Conservation (phyloP, 495 filamentous ascomycete genomes). For the Lasiosphaeriaceae sp. region DNA sequence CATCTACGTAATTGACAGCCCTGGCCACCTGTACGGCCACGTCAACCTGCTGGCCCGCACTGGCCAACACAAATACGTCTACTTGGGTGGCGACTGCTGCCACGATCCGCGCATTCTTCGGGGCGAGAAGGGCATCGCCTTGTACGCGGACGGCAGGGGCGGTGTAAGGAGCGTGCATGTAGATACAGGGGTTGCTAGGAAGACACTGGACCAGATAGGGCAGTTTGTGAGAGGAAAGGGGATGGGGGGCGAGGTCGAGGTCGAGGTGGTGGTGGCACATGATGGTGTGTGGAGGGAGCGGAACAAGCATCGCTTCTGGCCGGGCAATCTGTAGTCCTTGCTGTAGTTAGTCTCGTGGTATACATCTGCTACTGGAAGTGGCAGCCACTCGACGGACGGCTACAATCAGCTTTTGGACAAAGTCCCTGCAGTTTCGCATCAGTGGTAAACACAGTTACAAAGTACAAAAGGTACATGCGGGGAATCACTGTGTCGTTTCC, state of each 20-base stretch:
- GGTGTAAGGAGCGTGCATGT: slow-evolving; percentile 40
- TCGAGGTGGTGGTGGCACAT: slow-evolving; percentile 46
- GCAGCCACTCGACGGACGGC: no score
- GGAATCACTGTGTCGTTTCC: no score
- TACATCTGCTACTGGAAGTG: no score
- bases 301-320: slow-evolving; percentile 33
- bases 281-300: slow-evolving; percentile 40
- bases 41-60: slow-evolving; percentile 42
- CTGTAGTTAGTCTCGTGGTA: no score
- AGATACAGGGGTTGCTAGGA: slow-evolving; percentile 28
- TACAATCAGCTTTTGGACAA: no score
- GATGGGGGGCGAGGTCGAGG: slow-evolving; percentile 4
- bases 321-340: slow-evolving; percentile 18
- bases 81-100: slow-evolving; percentile 46
- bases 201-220: slow-evolving; percentile 31
- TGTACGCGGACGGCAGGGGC: slow-evolving; percentile 35
- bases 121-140: slow-evolving; percentile 39
- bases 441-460: no score
- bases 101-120: slow-evolving; percentile 42
- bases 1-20: slow-evolving; percentile 39
- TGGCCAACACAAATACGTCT: slow-evolving; percentile 28
- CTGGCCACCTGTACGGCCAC: slow-evolving; percentile 47
- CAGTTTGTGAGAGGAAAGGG: slow-evolving; percentile 7
- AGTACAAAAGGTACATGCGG: no score
- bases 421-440: no score